These are phyloP conservation scores for Yamadazyma scolyti DNA, from an alignment of 805 yeast species.

Conservation along the genomic window DNA sequence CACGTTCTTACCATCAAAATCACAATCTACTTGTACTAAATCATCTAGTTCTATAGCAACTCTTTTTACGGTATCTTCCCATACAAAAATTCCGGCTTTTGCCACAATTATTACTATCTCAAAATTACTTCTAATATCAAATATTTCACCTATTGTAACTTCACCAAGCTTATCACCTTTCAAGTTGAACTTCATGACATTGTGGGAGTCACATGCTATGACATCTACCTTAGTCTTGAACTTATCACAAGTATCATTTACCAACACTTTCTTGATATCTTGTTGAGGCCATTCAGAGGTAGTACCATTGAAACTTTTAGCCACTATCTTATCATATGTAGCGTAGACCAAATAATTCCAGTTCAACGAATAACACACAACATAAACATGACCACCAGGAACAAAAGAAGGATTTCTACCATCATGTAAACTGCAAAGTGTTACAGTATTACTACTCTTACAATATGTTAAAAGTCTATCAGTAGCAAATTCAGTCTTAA, in stretches of 20 bases:
- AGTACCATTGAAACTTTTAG: no score
- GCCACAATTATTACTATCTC: constrained; percentile 17
- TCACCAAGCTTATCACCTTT: no score
- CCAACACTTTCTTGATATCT: background rate
- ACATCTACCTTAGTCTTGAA: no score
- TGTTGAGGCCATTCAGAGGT: background rate
- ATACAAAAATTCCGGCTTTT: no score
- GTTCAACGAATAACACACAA: constrained; percentile 14
- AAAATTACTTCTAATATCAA: constrained; percentile 25
- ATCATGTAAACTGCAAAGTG: constrained; percentile 27
- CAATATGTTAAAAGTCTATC: constrained; percentile 28
- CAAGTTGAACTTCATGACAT: no score
- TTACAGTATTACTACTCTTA: constrained; percentile 22
- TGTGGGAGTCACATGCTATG: no score
- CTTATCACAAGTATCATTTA: background rate
- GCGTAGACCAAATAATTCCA: constrained; percentile 33
- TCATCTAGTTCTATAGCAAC: no score
- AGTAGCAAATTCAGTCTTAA: constrained; percentile 24
- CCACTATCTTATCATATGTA: no score
- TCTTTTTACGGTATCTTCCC: no score
- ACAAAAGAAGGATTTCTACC: constrained; percentile 37
- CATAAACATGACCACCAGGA: constrained; percentile 23
- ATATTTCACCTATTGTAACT: no score
- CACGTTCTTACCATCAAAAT: no score
- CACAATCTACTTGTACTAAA: no score